These are phyloP conservation scores for Fusarium continuum DNA, from an alignment of 2,329 filamentous ascomycete genomes.

Conservation along the genomic window DNA sequence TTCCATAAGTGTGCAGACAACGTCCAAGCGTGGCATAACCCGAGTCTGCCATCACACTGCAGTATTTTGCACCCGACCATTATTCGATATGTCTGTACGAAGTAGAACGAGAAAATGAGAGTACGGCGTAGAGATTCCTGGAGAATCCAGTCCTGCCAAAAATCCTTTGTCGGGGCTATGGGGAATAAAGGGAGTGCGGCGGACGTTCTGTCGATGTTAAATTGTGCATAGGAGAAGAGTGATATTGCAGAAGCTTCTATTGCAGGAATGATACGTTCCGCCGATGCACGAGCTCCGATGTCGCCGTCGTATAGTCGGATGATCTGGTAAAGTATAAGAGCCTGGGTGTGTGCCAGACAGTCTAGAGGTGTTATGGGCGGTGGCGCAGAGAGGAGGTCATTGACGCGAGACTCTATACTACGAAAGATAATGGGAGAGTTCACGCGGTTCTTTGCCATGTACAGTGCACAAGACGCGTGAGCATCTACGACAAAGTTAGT, in stretches of 20 bases:
- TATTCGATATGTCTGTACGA: slow-evolving; percentile 51
- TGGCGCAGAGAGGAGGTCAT: slow-evolving; percentile 53
- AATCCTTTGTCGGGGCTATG: slow-evolving; percentile 52
- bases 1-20: slow-evolving; percentile 52
- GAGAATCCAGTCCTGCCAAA: slow-evolving; percentile 62
- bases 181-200: slow-evolving; percentile 46
- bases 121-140: slow-evolving; percentile 64
- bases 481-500: slow-evolving; percentile 53
- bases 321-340: slow-evolving; percentile 60
- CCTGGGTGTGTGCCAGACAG: slow-evolving; percentile 55
- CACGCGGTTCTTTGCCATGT: slow-evolving; percentile 57
- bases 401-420: slow-evolving; percentile 56
- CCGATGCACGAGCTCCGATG: slow-evolving; percentile 52
- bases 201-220: slow-evolving; percentile 36
- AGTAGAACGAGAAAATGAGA: slow-evolving; percentile 58
- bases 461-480: slow-evolving; percentile 62
- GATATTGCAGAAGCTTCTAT: slow-evolving; percentile 49
- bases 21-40: slow-evolving; percentile 51
- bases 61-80: slow-evolving; percentile 42
- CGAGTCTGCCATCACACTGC: slow-evolving; percentile 45
- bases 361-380: slow-evolving; percentile 42
- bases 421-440: slow-evolving; percentile 61
- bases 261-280: slow-evolving; percentile 47
- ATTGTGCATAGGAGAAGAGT: slow-evolving; percentile 47
- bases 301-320: slow-evolving; percentile 62